Evolutionary conservation across 2,329 filamentous ascomycete species (phyloP), one percentile per base, ranked within the genome.

Genomic region (Endocalyx cinctus): DNA sequence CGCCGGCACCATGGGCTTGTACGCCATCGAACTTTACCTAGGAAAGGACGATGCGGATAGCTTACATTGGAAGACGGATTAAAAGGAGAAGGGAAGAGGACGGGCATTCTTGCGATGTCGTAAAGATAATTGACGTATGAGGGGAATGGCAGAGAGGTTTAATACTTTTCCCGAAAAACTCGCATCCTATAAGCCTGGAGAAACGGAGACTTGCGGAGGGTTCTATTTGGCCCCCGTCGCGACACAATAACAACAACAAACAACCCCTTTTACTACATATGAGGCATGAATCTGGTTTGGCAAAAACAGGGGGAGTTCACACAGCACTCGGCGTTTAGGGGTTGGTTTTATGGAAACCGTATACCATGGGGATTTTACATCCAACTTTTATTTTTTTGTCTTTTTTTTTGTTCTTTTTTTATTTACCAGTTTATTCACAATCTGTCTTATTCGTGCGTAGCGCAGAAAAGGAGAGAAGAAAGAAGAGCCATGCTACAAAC

Each of bases 21-120:
- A 98, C 57, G 84, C 87, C 4, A 72, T 97, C 27, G 92, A 98
- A 62, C 67, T 97, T 34, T 90, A 89, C 53, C 74, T 97, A 10
- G 86, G 87, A 15, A 84, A 84, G 45, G 84, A 86, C 35, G 86
- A 94, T 52, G 75, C 86, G 30, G 86, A 94, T 50, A 72, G 76
- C 19, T 78, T 77, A 25, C 90, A 97, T 60, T 97, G 90, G 89
- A 97, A 97, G 68, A 83, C 82, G 15, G 90, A 96, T 59, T 95
- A 19, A 39, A 4, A 17, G 19, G 15, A 29, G 30, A 19, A 25
- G 18, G 16, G 17, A 22, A 25, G 10, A 27, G 31, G 17, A 33
- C n/a, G n/a, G n/a, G 30, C 13, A 19, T 31, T 25, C 16, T n/a
- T 16, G 16, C 23, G 29, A 14, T 18, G 15, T 13, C 5, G 22